Percentiles rank a stretch among this genome's conserved stretches.
phyloP scores from a whole-genome alignment of 2,329 filamentous ascomycete genomes.

The Alternaria panax region DNA sequence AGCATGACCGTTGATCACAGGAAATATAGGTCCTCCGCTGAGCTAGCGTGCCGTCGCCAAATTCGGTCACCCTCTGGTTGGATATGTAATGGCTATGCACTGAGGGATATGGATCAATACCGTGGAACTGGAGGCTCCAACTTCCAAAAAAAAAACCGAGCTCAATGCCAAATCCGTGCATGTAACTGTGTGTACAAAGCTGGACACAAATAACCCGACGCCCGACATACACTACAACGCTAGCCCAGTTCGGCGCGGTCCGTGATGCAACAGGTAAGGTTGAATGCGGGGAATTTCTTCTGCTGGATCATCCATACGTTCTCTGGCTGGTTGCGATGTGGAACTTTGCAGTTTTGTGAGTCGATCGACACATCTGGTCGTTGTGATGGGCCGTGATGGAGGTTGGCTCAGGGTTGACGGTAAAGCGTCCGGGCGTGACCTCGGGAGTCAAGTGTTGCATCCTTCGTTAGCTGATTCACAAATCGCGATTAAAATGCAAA shows the following conservation, averaged over 20 bases:
- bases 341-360: not conserved
- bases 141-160: not conserved
- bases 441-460: not conserved
- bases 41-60: not conserved
- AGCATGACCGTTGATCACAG: slow-evolving; percentile 5
- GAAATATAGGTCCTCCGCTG: not conserved
- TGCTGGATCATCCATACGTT: not conserved
- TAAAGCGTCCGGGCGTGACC: not conserved
- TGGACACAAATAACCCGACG: slow-evolving; percentile 7
- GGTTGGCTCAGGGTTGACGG: not conserved
- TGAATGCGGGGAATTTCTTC: slow-evolving; percentile 5
- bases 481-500: not conserved
- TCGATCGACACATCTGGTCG: not conserved
- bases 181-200: not conserved
- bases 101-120: not conserved
- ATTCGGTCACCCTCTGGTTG: not conserved
- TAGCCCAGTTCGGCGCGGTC: slow-evolving; percentile 6
- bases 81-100: not conserved
- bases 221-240: slow-evolving; percentile 3
- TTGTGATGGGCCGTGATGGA: not conserved
- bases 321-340: not conserved
- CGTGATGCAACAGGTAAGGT: slow-evolving; percentile 2
- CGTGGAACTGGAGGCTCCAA: not conserved
- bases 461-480: not conserved
- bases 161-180: not conserved